Evolutionary conservation across 1,284 basidiomycete genomes (phyloP), one percentile per base, ranked within the genome.

Genomic region (Leccinum fuscescens): DNA sequence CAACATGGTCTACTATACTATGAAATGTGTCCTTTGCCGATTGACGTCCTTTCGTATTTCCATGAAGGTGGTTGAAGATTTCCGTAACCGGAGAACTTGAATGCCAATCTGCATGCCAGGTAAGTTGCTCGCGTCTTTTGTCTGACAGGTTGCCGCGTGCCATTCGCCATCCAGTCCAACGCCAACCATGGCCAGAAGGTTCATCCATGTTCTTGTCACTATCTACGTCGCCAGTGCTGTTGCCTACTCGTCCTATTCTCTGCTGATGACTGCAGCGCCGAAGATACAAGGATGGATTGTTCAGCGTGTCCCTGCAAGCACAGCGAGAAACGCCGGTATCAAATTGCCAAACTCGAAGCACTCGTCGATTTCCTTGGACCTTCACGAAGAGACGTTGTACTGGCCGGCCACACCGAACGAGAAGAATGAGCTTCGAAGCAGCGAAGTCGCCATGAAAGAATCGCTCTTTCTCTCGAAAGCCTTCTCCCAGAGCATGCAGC

Each of bases 401-500:
- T 71, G 69, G 70, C 62, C 63, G 27, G 46, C 57, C 2, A 55
- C 20, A 6, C 31, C 54, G 0, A 57, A 20, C 24, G 54, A 51
- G 65, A 67, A 71, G 59, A 59, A 55, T 55, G 65, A 20, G 35
- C 31, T 44, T 27, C 7, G 27, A 65, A 64, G 59, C 15, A 53
- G 71, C 31, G 49, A 56, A 33, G 69, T 76, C 31, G 46, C 70
- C 24, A 74, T 80, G 64, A 72, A 75, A 56, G 79, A 81, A 65
- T 73, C 75, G 4, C 66, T 82, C 22, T 80, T 86, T 59, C 71
- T 90, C 7, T 87, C 86, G 15, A 90, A 89, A 66, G 83, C 85
- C 2, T 90, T 92, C 66, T 76, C 86, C 2, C 79, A 79, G 59
- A 83, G 84, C 14, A 82, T 89, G 80, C 82, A 83, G 46, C 90